These are phyloP conservation scores for Psophocarpus tetragonolobus DNA, from an alignment of 306 rosid species.

Conservation along the genomic window DNA sequence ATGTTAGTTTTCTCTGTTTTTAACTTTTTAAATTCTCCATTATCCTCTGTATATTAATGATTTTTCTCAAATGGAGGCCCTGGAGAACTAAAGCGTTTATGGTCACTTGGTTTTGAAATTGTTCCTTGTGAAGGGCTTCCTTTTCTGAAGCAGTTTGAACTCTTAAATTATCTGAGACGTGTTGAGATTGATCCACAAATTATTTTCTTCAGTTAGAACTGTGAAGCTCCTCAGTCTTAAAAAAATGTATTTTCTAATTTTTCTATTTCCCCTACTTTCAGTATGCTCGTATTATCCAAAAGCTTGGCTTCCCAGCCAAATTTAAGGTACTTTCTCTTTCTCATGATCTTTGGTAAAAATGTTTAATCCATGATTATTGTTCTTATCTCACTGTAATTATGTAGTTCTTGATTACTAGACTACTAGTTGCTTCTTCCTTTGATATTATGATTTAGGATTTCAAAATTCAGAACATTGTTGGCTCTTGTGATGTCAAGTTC, in stretches of 20 bases:
- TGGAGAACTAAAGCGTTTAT: background rate
- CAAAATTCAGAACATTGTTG: slow-evolving; percentile 87
- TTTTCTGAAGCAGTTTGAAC: background rate
- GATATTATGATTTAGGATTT: slow-evolving; percentile 48
- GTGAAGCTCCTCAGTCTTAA: background rate
- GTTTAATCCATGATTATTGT: background rate
- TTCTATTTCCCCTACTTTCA: slow-evolving; percentile 39
- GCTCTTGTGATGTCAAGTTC: slow-evolving; percentile 89
- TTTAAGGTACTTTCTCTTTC: slow-evolving; percentile 62
- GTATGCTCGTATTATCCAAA: slow-evolving; percentile 92
- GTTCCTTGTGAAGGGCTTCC: too few species aligned
- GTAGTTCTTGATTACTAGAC: background rate
- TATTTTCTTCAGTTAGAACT: background rate
- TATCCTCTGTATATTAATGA: background rate
- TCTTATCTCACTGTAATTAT: background rate
- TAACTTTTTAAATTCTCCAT: background rate
- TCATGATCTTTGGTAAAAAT: background rate
- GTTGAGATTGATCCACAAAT: background rate
- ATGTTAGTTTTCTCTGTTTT: background rate
- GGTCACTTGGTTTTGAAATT: slow-evolving; percentile 14
- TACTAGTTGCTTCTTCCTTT: background rate
- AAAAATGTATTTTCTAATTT: slow-evolving; percentile 4
- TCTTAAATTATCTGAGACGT: background rate
- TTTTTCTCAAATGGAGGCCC: background rate
- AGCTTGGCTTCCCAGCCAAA: slow-evolving; percentile 78